Evolutionary conservation across 2,329 filamentous ascomycete species (phyloP), one percentile per base, ranked within the genome.

Genomic region (Stenocarpella maydis): DNA sequence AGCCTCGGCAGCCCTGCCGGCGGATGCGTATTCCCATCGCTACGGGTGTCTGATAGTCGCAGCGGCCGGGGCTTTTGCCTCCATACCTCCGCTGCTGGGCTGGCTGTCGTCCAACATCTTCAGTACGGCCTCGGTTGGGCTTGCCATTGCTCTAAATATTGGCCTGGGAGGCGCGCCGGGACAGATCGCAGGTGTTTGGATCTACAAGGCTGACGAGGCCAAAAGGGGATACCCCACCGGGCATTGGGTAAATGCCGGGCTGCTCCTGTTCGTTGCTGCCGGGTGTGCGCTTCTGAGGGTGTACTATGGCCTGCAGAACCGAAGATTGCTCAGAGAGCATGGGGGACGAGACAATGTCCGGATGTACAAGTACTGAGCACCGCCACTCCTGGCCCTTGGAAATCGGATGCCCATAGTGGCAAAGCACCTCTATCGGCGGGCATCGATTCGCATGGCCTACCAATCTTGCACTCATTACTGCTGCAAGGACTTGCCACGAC

Each of bases 161-260:
- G 89, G 87, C 2, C 84, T 91, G 37, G 85, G 85, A 60, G 90
- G 90, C 0, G 90, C 90, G 0, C 84, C 90, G 0, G 91, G 91
- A 0, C 91, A 93, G 77, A 93, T 93, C 49, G 86, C 88, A 0
- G 91, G 90, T 0, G 89, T 92, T 1, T 93, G 90, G 90, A 92
- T 92, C 71, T 93, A 92, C 79, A 91, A 90, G 75, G 82, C 86
- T 1, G 80, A 86, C 14, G 89, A 93, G 77, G 85, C 84, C 21
- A 77, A 80, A 26, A 79, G 73, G 12, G 91, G 91, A 0, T 93
- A 91, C 76, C 90, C 90, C 0, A 92, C 90, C 0, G 91, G 91
- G 0, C 90, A 93, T 75, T 92, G 88, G 87, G 86, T 85, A 91
- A n/a, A 91, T 75, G 88, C 87, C 2, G 88, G 80, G 14, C 77